Evolutionary conservation across 73 alveolate genomes (phyloP), one percentile per base, ranked within the genome.

Genomic region (Effrenium voratum): DNA sequence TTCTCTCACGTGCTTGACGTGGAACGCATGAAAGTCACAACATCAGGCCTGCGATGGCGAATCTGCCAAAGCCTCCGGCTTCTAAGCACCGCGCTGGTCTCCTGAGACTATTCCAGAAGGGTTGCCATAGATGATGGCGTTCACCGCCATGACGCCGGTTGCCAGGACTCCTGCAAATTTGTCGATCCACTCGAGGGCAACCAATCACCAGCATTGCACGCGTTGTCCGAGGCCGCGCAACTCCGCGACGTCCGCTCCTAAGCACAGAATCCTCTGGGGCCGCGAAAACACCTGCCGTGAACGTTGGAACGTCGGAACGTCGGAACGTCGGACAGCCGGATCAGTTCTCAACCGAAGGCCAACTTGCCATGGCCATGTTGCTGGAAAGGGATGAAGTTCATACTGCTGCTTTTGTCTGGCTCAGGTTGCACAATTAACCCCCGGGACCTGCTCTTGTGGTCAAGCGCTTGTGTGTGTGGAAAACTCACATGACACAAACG

Each of bases 131-230:
- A 82, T 82, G 75, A 82, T 55, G 76, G 93, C 93, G 49, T 82
- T 82, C 76, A 49, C 93, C 36, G 93, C 93, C 93, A 82, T 82
- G 93, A 82, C 60, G 30, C 93, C 93, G 55, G 93, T 82, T 73
- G 93, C 93, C 76, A 82, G 60, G 34, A 82, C 93, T 12, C 93
- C 93, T 82, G 93, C 5, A 15, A 1, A 22, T 57, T 57, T 57
- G 34, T 6, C 8, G 72, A 6, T 57, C 72, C 34, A 1, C 34
- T 57, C 34, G 41, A 5, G 88, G 15, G 43, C 68, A 16, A 15
- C 22, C 82, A 47, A 32, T 30, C 50, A 30, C 3, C 52, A 5
- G n/a, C 34, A 1, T 19, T 19, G 30, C 47, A 34, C 49, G 32
- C 4, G n/a, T 34, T 28, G 19, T n/a, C 47, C 55, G n/a, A n/a